Evolutionary conservation across 2,329 filamentous ascomycete species (phyloP).

Genomic region (Zymoseptoria ardabiliae): DNA sequence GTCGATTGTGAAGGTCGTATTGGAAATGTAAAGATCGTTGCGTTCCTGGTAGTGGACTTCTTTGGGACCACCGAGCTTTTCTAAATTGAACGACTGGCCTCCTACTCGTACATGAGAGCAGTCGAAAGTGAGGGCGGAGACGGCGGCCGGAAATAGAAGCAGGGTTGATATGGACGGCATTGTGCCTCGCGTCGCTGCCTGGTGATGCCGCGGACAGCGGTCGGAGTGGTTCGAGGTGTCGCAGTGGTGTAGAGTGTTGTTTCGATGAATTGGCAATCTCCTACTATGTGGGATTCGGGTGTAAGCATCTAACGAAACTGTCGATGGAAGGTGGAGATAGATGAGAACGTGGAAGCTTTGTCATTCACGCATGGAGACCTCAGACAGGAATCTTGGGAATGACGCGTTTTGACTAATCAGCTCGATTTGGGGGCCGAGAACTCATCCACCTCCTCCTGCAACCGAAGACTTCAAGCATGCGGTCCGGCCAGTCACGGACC

Average conservation of each 20-base stretch:
- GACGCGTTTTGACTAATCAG: not conserved
- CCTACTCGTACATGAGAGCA: conserved; percentile 58
- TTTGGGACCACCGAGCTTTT: conserved; percentile 58
- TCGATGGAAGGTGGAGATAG: not conserved
- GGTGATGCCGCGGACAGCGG: not conserved
- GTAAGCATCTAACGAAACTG: not conserved
- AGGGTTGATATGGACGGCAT: conserved; percentile 18
- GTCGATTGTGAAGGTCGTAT: conserved; percentile 77
- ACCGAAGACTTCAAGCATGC: too few relatives aligned
- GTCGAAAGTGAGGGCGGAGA: conserved; percentile 45
- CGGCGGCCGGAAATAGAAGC: conserved; percentile 28
- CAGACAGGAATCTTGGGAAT: not conserved
- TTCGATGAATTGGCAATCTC: not conserved
- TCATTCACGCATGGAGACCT: too few relatives aligned
- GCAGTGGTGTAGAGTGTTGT: not conserved
- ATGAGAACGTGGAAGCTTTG: not conserved
- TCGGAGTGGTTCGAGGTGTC: not conserved
- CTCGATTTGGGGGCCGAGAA: too few relatives aligned
- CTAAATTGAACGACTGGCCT: conserved; percentile 57
- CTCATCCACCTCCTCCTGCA: too few relatives aligned
- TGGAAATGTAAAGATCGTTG: conserved; percentile 48
- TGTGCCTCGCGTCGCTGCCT: not conserved
- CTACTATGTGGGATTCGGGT: too few relatives aligned
- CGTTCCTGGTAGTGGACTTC: conserved; percentile 52
- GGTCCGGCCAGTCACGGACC: too few relatives aligned